These are phyloP conservation scores for Spiraea crenata DNA, from an alignment of 331 rosid species.

Conservation along the genomic window DNA sequence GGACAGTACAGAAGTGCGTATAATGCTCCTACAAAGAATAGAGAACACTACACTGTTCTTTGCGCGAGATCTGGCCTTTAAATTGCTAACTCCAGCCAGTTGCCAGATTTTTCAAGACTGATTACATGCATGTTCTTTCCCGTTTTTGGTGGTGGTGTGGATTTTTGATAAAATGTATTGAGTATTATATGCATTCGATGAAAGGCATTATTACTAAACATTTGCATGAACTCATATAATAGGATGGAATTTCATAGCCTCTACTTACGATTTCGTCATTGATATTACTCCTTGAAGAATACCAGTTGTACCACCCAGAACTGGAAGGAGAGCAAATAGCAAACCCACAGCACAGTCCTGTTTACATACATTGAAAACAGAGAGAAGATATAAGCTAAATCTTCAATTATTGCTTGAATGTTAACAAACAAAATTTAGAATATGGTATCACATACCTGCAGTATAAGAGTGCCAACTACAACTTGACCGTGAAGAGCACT, in stretches of 20 bases:
- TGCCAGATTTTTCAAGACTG: not conserved
- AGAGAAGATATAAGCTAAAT: conserved; percentile 9
- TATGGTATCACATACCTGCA: conserved; percentile 56
- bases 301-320: conserved; percentile 91
- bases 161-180: not conserved
- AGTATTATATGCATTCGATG: not conserved
- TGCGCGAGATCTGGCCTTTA: not conserved
- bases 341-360: conserved; percentile 97
- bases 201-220: not conserved
- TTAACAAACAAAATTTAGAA: not conserved
- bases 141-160: not conserved
- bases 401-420: not conserved
- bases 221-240: conserved; percentile 18
- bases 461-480: conserved; percentile 82
- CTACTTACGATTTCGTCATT: conserved; percentile 88
- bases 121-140: not conserved
- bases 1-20: not conserved
- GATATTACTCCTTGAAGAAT: conserved; percentile 91
- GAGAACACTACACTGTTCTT: too few species aligned
- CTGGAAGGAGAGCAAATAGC: conserved; percentile 94
- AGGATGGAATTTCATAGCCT: not conserved
- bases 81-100: not conserved
- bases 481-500: conserved; percentile 94
- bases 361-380: conserved; percentile 21
- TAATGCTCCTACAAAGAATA: not conserved